phyloP scores from a whole-genome alignment of 164 flowering plant genomes.

The Paratinospora sagittata region DNA sequence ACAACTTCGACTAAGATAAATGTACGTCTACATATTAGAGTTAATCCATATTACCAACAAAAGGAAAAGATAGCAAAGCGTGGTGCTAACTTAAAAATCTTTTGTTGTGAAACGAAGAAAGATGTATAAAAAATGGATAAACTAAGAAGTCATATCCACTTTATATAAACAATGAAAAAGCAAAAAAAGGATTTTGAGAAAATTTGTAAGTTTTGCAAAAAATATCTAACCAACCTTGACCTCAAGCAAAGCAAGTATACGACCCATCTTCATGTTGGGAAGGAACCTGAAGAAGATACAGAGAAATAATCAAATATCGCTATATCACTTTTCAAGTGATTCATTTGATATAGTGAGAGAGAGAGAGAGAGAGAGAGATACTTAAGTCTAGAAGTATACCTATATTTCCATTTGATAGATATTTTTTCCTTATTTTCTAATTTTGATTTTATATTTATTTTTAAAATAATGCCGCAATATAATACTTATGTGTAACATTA shows the following conservation, averaged over 20 bases:
- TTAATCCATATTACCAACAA: neutral
- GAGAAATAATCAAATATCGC: neutral
- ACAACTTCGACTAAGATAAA: neutral
- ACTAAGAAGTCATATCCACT: neutral
- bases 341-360: neutral
- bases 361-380: neutral
- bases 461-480: too few relatives aligned
- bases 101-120: neutral
- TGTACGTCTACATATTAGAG: neutral
- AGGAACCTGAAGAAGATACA: slow-evolving; percentile 46
- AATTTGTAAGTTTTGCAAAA: too few relatives aligned
- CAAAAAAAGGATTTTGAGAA: neutral
- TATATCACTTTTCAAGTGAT: neutral
- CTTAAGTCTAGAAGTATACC: too few relatives aligned
- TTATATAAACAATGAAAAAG: neutral
- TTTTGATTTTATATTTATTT: too few relatives aligned
- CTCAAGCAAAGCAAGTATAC: slow-evolving; percentile 50
- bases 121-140: neutral
- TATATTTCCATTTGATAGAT: too few relatives aligned
- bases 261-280: slow-evolving; percentile 57
- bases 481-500: too few relatives aligned
- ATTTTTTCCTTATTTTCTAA: too few relatives aligned
- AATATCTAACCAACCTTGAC: slow-evolving; percentile 50
- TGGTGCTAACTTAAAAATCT: neutral
- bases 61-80: neutral